Base-by-base conservation (phyloP, 2,329 filamentous ascomycete species). In the Malbranchea cinnamomea region DNA sequence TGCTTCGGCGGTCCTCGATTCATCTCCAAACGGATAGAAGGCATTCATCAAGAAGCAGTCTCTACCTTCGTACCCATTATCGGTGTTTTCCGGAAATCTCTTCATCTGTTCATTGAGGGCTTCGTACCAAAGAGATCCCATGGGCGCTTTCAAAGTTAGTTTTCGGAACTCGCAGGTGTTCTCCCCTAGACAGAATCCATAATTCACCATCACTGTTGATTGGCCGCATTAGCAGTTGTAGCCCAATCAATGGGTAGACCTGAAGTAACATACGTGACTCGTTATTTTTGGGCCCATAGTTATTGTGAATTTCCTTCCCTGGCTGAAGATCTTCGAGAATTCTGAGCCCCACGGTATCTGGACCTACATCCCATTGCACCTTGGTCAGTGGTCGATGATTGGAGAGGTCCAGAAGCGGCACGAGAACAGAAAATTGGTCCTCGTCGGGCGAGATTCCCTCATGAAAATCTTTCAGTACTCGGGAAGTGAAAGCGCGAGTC, bases 281-380 rank as follows among this genome's bases (percentile, higher is more conserved):
- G 43, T 83, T 84, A 5, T 76, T 79, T 51, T 81, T 79, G n/a
- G 60, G 54, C 17, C 78, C 78, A 45, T 84, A 84, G 48, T 80
- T 82, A 56, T 81, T 80, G 43, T 63, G 74, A 14, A 67, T 53
- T 38, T 67, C 60, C 17, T 68, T 50, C 0, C 73, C 71, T 0
- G 68, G 53, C 4, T 39, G 28, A 41, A 74, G 65, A 5, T 53
- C 44, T 7, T 62, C 52, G 13, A 63, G 49, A 2, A 63, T 57
- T 23, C 57, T 45, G 23, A 63, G 46, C 5, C 45, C 47, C 16
- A 62, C 51, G 36, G 50, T 49, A 31, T 49, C 40, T 5, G 46
- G 42, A 2, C 50, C 53, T 34, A 56, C 56, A 14, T 65, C 58
- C 78, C 78, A 83, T 23, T 60, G 52, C 1, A 74, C 65, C 23